Evolutionary conservation across 352 stramenopile species (phyloP), one percentile per base, ranked within the genome.

Genomic region (Peronospora tabacina): DNA sequence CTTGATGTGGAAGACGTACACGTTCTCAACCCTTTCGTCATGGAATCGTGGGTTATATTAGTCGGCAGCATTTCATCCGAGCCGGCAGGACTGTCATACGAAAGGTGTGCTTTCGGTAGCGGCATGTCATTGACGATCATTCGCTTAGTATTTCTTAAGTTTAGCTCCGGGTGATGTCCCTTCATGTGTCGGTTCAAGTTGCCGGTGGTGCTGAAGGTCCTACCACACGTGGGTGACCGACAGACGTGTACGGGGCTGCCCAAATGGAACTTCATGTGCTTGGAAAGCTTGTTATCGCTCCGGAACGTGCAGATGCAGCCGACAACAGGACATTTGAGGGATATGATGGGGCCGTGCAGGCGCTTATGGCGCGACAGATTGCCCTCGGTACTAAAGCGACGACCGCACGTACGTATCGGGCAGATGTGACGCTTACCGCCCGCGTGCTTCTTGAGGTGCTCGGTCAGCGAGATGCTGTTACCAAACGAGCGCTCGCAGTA

Each of bases 111-210:
- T 17, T 26, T 20, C 5, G 10, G 34, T 43, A 57, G 16, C 15
- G 16, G 41, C 16, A 52, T 55, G 19, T 56, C 22, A 15, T 50
- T 50, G 12, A 39, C 30, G 26, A 37, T 40, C 44, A 63, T 29
- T 19, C 59, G 39, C 54, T 58, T 66, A 1, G 7, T 32, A 22
- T 36, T 58, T 16, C 55, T 58, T 20, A 56, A 38, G 49, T 76
- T 56, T 7, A 66, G 44, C 39, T 60, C 52, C 22, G 64, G 61
- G 41, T 78, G 70, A 39, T 84, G 72, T 15, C 60, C 61, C 53
- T 82, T 81, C 32, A 84, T 65, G 61, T 84, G 72, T 20, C 72
- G 70, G 41, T 75, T 79, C 10, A 80, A 55, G 50, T 84, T 84
- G 29, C 72, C 72, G 10, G 66, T 57, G 2, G 72, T 84, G 19